phyloP scores from a whole-genome alignment of 2,329 filamentous ascomycete genomes.

The Arthrobotrys musiformis region DNA sequence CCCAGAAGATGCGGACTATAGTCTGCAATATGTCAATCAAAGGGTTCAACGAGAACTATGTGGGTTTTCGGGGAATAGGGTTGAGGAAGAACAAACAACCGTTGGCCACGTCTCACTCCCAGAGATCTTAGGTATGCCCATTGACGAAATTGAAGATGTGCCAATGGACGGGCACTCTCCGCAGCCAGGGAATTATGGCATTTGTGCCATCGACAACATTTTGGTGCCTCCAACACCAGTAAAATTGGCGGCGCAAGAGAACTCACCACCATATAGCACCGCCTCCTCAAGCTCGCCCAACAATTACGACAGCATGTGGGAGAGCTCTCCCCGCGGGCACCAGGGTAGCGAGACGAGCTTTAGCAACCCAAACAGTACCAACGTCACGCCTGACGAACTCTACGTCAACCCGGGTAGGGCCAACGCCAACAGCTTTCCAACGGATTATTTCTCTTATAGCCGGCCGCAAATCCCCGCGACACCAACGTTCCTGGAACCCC shows the following conservation, averaged over 20 bases:
- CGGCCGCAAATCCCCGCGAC: conserved; percentile 5
- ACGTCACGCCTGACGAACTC: conserved; percentile 49
- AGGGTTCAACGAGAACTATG: conserved; percentile 28
- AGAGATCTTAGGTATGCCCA: conserved; percentile 2
- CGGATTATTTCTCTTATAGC: conserved; percentile 46
- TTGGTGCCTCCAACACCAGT: conserved; percentile 10
- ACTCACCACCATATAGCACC: conserved; percentile 41
- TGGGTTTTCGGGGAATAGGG: conserved; percentile 30
- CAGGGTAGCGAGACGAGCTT: conserved; percentile 51
- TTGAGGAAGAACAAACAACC: conserved; percentile 9
- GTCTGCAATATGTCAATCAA: conserved; percentile 46
- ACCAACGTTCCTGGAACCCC: not conserved
- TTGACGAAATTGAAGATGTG: conserved; percentile 14
- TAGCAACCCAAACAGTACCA: conserved; percentile 51
- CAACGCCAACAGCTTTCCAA: conserved; percentile 26
- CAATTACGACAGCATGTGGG: conserved; percentile 47
- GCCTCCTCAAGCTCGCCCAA: conserved; percentile 50
- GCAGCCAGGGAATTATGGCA: conserved; percentile 10
- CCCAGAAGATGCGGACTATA: conserved; percentile 45
- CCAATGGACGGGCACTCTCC: conserved; percentile 6
- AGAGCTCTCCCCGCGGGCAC: conserved; percentile 27
- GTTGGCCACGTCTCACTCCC: conserved; percentile 32
- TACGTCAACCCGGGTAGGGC: conserved; percentile 46
- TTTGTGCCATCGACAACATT: conserved; percentile 40
- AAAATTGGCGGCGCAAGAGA: not conserved